Conservation (phyloP, 441 rosid genomes). For the Populus hybrid region DNA sequence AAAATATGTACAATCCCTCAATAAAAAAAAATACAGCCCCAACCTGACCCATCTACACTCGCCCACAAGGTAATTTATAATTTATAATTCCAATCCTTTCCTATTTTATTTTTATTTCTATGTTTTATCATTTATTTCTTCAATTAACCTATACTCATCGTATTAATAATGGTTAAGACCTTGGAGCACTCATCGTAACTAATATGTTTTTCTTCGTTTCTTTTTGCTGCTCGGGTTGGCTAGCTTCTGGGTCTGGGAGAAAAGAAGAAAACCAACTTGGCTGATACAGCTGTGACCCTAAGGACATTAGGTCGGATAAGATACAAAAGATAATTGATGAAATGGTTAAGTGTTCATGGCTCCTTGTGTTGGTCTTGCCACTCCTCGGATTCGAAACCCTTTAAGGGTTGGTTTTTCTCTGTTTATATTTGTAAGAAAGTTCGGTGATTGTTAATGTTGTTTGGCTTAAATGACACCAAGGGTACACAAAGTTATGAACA, state of each 20-base stretch:
- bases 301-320: conserved; percentile 72
- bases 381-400: conserved; percentile 94
- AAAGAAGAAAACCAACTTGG: conserved; percentile 50
- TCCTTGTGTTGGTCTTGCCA: conserved; percentile 97
- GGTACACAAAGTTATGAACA: not conserved
- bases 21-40: too few relatives aligned
- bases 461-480: not conserved
- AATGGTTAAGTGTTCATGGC: conserved; percentile 65
- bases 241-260: conserved; percentile 82
- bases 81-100: too few relatives aligned
- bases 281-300: conserved; percentile 62
- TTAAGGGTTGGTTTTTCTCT: conserved; percentile 40
- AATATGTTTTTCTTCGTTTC: too few relatives aligned
- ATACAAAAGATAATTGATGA: conserved; percentile 83
- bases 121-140: too few relatives aligned
- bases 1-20: too few relatives aligned
- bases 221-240: conserved; percentile 27
- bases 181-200: too few relatives aligned
- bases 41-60: too few relatives aligned
- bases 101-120: too few relatives aligned
- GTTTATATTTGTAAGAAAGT: not conserved
- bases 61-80: too few relatives aligned
- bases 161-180: too few relatives aligned
- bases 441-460: not conserved
- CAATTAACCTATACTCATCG: too few relatives aligned